Evolutionary conservation across 306 rosid species (phyloP).

Genomic region (Acmispon strigosus): DNA sequence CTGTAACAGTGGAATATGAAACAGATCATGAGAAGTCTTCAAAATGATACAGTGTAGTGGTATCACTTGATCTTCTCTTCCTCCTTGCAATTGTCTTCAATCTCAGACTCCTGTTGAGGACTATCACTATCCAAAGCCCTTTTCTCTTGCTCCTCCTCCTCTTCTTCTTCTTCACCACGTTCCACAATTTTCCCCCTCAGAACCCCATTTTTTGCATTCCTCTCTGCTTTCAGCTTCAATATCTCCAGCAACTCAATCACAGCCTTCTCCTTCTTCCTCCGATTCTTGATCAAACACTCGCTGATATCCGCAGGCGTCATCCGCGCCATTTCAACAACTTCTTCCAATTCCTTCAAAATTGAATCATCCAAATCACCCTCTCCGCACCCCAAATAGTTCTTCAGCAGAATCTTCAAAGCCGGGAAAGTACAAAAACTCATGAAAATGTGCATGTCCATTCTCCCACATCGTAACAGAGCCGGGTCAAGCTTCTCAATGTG

Average conservation of each 20-base stretch:
- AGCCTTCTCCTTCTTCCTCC: constrained; percentile 51
- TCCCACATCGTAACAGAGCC: constrained; percentile 81
- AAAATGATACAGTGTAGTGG: too few relatives aligned
- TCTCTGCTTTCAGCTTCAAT: constrained; percentile 48
- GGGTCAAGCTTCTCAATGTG: constrained; percentile 97
- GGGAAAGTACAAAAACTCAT: constrained; percentile 71
- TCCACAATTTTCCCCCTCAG: constrained; percentile 9
- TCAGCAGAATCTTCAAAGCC: constrained; percentile 66
- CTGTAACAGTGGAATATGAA: neutral
- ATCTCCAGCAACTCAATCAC: constrained; percentile 51
- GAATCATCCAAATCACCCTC: constrained; percentile 29
- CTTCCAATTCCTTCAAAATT: constrained; percentile 31
- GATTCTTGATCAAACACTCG: constrained; percentile 79
- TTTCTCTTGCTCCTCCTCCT: constrained; percentile 81
- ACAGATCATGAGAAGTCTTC: neutral
- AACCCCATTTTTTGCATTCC: constrained; percentile 32
- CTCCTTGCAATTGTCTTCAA: constrained; percentile 40
- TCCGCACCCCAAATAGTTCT: constrained; percentile 54
- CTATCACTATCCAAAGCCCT: constrained; percentile 91
- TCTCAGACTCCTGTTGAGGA: constrained; percentile 58
- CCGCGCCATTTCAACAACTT: constrained; percentile 51
- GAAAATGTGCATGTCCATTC: constrained; percentile 95
- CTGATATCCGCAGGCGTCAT: constrained; percentile 97
- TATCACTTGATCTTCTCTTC: constrained; percentile 27
- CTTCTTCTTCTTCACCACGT: constrained; percentile 29